Conservation (phyloP, 2,329 filamentous ascomycete species). For the Paracoccidioides lutzii region DNA sequence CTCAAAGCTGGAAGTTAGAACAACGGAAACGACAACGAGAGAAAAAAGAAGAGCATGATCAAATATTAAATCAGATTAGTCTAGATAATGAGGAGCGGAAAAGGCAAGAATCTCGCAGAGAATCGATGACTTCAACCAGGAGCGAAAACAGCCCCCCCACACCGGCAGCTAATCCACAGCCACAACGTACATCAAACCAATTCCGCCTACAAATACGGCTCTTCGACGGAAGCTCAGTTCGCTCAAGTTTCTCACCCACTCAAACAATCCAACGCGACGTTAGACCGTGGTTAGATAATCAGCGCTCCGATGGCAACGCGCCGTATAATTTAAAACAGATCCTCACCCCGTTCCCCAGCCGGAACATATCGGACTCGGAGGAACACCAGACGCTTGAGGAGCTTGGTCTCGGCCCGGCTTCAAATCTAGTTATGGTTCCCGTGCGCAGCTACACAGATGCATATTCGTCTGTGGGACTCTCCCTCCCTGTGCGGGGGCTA, state of each 20-base stretch:
- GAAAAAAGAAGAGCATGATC: conserved; percentile 53
- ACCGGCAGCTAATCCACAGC: conserved; percentile 3
- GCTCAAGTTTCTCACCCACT: conserved; percentile 54
- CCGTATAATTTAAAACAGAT: conserved; percentile 81
- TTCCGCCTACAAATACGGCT: conserved; percentile 66
- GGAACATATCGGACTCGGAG: conserved; percentile 59
- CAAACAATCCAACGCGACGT: conserved; percentile 54
- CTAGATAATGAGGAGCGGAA: conserved; percentile 60
- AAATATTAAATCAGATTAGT: conserved; percentile 63
- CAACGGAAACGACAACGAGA: conserved; percentile 52
- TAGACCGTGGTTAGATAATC: conserved; percentile 61
- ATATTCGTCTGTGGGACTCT: conserved; percentile 35
- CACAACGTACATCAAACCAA: conserved; percentile 14
- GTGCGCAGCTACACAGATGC: conserved; percentile 49
- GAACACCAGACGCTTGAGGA: conserved; percentile 56
- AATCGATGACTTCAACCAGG: conserved; percentile 3
- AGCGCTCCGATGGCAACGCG: conserved; percentile 41
- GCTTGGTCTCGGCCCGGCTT: conserved; percentile 62
- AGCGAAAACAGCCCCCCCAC: conserved; percentile 8
- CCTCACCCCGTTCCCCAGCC: conserved; percentile 63
- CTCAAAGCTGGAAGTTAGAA: conserved; percentile 39
- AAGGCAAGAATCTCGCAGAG: conserved; percentile 32
- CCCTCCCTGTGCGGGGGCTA: conserved; percentile 29
- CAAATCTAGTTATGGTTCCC: conserved; percentile 71
- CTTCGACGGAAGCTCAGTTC: conserved; percentile 70